A percentile compares a stretch with the other conserved stretches of the same genome.
phyloP scores from a whole-genome alignment of 2,329 filamentous ascomycete species.

The Aquanectria penicillioides region DNA sequence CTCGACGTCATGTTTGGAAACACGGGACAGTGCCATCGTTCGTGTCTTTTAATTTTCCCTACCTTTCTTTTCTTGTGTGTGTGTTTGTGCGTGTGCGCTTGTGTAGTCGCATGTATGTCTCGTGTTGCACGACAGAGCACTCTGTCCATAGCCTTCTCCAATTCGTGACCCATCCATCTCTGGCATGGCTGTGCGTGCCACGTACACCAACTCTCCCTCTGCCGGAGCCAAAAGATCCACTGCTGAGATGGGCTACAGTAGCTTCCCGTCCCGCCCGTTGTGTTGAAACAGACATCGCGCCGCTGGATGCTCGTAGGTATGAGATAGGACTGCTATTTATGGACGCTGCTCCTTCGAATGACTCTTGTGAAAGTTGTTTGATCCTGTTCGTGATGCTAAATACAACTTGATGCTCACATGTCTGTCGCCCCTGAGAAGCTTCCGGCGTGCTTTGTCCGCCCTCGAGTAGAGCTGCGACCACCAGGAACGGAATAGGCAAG shows the following conservation, averaged over 20 bases:
- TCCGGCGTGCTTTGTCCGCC: too few species aligned
- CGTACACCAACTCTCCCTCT: slow-evolving; percentile 16
- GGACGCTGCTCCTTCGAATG: too few species aligned
- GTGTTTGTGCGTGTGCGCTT: not conserved
- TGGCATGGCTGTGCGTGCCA: slow-evolving; percentile 16
- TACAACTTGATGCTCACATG: too few species aligned
- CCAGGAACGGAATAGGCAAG: too few species aligned
- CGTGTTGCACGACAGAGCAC: slow-evolving; percentile 12
- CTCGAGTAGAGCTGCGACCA: too few species aligned
- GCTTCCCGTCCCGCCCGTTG: slow-evolving; percentile 11
- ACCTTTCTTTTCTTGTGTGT: slow-evolving; percentile 9
- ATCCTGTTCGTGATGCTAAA: too few species aligned
- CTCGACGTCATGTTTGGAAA: slow-evolving; percentile 4
- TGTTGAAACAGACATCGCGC: not conserved
- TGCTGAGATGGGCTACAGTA: slow-evolving; percentile 18
- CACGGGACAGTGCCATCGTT: not conserved
- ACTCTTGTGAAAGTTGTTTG: too few species aligned
- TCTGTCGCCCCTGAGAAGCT: too few species aligned
- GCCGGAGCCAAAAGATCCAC: slow-evolving; percentile 14
- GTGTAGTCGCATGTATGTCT: slow-evolving; percentile 19
- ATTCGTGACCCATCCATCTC: not conserved
- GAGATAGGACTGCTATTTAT: not conserved
- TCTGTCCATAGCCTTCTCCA: not conserved
- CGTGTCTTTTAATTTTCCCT: slow-evolving; percentile 4
- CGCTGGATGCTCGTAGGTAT: not conserved